Evolutionary conservation across 2,329 filamentous ascomycete species (phyloP), one percentile per base, ranked within the genome.

Genomic region (Mollisiaceae sp.): DNA sequence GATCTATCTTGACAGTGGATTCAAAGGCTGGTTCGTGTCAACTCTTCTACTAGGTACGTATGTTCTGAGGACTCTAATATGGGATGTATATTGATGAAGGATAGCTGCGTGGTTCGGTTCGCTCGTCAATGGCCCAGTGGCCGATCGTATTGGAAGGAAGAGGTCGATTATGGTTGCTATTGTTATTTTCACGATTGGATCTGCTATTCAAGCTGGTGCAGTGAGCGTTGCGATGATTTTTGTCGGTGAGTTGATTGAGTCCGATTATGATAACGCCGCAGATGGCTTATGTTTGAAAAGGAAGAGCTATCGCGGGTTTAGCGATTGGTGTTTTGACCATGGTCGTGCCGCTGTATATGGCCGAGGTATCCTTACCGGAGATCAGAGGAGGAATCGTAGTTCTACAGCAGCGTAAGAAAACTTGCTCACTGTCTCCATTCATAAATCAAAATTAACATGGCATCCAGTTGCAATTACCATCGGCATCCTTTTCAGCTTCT

Each of bases 21-120:
- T 82, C 74, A 82, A 84, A 66, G 82, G 82, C 38, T 85, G 83
- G 82, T 83, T 85, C 60, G 81, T 84, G 1, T 83, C 83, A 6
- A 82, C 79, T 1, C 73, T 85, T 4, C 72, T 83, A 11, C 74
- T 85, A 0, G 74, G 77, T 79, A 68, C 62, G 74, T 63, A 12
- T n/a, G n/a, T n/a, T n/a, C n/a, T n/a, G n/a, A n/a, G n/a, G n/a
- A n/a, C n/a, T n/a, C n/a, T n/a, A n/a, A n/a, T n/a, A n/a, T n/a
- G n/a, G n/a, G n/a, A n/a, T n/a, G n/a, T n/a, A n/a, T n/a, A n/a
- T n/a, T n/a, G n/a, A n/a, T n/a, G n/a, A n/a, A n/a, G n/a, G n/a
- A n/a, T 12, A 79, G 78, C 79, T 58, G 82, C 82, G 5, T 84
- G 81, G 81, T 72, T 82, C 58, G 83, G 83, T 2, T 83, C 82